Conservation (phyloP, 768 basidiomycete genomes). For the Leccinum fibrillosum region DNA sequence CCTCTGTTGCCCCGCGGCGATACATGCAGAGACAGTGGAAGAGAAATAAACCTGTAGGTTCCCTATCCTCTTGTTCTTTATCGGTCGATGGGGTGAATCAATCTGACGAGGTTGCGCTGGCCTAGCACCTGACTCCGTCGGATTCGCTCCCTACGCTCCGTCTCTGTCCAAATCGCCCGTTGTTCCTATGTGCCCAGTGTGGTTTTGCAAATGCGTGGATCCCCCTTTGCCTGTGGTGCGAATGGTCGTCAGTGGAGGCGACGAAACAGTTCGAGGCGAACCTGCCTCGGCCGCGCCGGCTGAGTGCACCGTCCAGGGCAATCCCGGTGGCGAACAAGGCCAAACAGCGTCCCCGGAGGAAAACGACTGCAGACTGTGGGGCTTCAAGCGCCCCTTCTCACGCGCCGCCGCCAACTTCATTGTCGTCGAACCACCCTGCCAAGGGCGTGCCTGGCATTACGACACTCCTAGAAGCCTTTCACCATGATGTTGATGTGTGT, state of each 20-base stretch:
- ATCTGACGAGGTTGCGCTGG: conserved; percentile 10
- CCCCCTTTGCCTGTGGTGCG: conserved; percentile 50
- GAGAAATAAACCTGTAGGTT: conserved; percentile 38
- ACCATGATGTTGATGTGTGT: conserved; percentile 17
- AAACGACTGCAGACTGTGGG: conserved; percentile 21
- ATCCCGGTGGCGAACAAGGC: conserved; percentile 11
- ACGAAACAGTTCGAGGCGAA: conserved; percentile 38
- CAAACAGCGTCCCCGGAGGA: conserved; percentile 9
- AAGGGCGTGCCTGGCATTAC: conserved; percentile 27
- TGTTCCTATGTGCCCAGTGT: conserved; percentile 45
- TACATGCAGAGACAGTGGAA: conserved; percentile 42
- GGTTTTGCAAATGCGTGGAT: conserved; percentile 47
- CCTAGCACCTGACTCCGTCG: conserved; percentile 42
- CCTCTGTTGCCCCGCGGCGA: conserved; percentile 27
- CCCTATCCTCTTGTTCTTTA: conserved; percentile 2
- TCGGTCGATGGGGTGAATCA: conserved; percentile 10
- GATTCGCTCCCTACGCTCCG: conserved; percentile 46
- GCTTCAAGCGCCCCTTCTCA: conserved; percentile 18
- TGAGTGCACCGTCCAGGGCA: conserved; percentile 27
- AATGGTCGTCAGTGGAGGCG: conserved; percentile 44
- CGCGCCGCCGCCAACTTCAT: conserved; percentile 18
- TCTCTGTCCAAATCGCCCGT: conserved; percentile 38
- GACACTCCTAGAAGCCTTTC: conserved; percentile 23
- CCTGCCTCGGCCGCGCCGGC: conserved; percentile 34
- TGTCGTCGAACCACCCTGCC: conserved; percentile 1